Percentiles rank a stretch among this genome's conserved stretches.
Conservation (phyloP, 345 rosid species). For the Clausena lansium region DNA sequence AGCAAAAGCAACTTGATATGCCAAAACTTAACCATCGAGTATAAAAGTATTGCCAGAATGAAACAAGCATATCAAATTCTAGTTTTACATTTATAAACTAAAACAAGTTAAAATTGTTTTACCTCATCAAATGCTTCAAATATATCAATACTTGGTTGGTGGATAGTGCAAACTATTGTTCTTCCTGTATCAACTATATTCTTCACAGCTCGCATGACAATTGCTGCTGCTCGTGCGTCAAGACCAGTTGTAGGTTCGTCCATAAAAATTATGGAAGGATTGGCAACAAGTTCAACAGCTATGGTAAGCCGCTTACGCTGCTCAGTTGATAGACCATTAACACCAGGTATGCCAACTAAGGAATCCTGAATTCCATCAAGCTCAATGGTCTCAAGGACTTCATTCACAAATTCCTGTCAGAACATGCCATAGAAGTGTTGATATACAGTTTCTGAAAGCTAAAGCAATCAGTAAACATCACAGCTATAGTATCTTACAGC, state of each 20-base stretch:
- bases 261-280: slow-evolving; percentile 80
- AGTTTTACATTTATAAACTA: not conserved
- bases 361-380: slow-evolving; percentile 63
- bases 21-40: not conserved
- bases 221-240: slow-evolving; percentile 89
- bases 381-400: slow-evolving; percentile 75
- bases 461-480: not conserved
- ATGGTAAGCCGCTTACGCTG: slow-evolving; percentile 74
- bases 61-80: not conserved
- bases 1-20: not conserved
- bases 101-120: not conserved
- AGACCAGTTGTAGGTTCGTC: slow-evolving; percentile 87
- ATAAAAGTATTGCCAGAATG: not conserved
- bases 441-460: not conserved
- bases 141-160: slow-evolving; percentile 83
- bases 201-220: slow-evolving; percentile 83
- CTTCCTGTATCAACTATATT: slow-evolving; percentile 76
- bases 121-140: slow-evolving; percentile 92
- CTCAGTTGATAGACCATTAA: slow-evolving; percentile 70
- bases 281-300: slow-evolving; percentile 82
- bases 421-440: not conserved
- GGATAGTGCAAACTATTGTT: slow-evolving; percentile 83
- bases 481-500: slow-evolving; percentile 29
- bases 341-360: slow-evolving; percentile 63
- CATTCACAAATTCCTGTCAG: slow-evolving; percentile 60